Conservation (phyloP, 805 yeast genomes). For the Kazachstania taianensis region DNA sequence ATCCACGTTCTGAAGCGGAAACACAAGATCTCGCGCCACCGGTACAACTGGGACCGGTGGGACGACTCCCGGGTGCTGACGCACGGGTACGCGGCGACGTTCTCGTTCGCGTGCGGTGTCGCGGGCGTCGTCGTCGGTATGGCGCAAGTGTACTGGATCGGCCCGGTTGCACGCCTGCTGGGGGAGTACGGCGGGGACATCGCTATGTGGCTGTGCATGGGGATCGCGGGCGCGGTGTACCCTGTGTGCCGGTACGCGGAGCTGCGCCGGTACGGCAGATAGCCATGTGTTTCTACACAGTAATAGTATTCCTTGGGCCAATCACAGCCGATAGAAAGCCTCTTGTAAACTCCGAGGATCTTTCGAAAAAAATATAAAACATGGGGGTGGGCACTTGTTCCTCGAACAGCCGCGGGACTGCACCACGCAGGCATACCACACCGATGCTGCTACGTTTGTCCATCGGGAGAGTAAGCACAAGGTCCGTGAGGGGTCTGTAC, state of each 20-base stretch:
- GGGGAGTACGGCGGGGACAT: conserved; percentile 71
- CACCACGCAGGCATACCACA: no score
- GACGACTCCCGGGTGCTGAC: conserved; percentile 51
- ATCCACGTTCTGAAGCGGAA: not conserved
- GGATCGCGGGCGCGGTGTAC: conserved; percentile 52
- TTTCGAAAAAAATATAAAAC: no score
- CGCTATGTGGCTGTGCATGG: conserved; percentile 74
- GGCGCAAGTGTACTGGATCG: conserved; percentile 79
- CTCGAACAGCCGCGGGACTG: no score
- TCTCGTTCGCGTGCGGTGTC: conserved; percentile 58
- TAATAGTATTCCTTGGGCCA: no score
- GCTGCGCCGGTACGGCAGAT: conserved; percentile 43
- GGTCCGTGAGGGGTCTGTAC: not conserved
- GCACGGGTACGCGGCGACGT: conserved; percentile 59
- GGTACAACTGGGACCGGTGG: conserved; percentile 72
- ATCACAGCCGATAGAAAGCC: no score
- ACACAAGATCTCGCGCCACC: conserved; percentile 16
- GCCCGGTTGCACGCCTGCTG: conserved; percentile 55
- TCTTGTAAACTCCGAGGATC: no score
- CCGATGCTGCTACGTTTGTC: no score
- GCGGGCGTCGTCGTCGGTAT: conserved; percentile 80
- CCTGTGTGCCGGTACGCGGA: conserved; percentile 61
- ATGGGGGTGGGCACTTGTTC: no score
- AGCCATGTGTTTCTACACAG: no score
- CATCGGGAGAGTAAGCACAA: not conserved